Evolutionary conservation across 2,329 filamentous ascomycete genomes (phyloP).

Genomic region (Ustulina deusta): DNA sequence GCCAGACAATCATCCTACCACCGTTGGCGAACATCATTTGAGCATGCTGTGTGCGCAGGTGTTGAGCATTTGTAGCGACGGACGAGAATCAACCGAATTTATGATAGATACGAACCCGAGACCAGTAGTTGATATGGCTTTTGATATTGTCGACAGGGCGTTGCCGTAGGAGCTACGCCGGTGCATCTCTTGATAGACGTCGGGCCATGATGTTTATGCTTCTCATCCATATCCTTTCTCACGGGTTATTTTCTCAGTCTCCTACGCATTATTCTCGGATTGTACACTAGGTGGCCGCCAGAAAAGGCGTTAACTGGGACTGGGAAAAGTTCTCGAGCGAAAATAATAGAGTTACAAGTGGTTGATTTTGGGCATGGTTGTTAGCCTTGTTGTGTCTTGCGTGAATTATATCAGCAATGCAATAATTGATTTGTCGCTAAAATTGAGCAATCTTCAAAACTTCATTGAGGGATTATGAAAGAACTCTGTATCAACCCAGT

Average conservation of each 20-base stretch:
- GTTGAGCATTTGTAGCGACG: conserved; percentile 43
- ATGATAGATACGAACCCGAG: conserved; percentile 48
- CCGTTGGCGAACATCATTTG: conserved; percentile 44
- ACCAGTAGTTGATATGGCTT: conserved; percentile 47
- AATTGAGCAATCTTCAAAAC: background rate
- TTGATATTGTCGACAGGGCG: conserved; percentile 44
- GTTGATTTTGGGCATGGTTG: conserved; percentile 40
- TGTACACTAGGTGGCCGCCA: conserved; percentile 51
- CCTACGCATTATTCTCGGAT: conserved; percentile 47
- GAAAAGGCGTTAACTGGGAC: conserved; percentile 48
- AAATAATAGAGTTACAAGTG: conserved; percentile 49
- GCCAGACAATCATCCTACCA: conserved; percentile 43
- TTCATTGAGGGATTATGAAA: background rate
- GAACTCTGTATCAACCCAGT: background rate
- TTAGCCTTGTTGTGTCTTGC: conserved; percentile 4
- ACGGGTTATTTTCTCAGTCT: conserved; percentile 52
- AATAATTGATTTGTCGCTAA: background rate
- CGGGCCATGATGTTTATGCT: conserved; percentile 45
- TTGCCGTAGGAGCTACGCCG: conserved; percentile 39
- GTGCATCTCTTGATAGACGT: conserved; percentile 44
- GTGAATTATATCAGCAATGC: conserved; percentile 19
- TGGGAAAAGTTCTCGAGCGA: conserved; percentile 50
- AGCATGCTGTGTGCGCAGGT: conserved; percentile 40
- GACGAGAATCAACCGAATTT: conserved; percentile 47
- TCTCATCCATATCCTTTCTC: conserved; percentile 51